Percentiles rank a stretch among this genome's conserved stretches.
Evolutionary conservation across 2,329 filamentous ascomycete species (phyloP).

Genomic region (Periconia digitata): DNA sequence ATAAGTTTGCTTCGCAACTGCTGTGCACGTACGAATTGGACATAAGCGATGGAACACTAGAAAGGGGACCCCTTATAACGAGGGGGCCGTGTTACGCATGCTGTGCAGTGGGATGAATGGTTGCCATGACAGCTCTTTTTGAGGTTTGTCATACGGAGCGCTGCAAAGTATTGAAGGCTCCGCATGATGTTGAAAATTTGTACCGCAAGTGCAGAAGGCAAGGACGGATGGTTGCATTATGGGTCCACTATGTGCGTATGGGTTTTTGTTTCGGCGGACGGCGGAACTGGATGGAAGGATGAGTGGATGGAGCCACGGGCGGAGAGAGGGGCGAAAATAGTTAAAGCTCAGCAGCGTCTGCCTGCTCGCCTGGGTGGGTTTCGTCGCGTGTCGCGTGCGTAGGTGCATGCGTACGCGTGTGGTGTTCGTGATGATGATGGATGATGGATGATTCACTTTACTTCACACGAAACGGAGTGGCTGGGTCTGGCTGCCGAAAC

Average conservation of each 20-base stretch:
- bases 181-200: constrained; percentile 23
- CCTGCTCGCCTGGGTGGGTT: constrained; percentile 19
- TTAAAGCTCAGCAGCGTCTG: no score
- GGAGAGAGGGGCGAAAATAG: constrained; percentile 26
- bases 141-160: constrained; percentile 23
- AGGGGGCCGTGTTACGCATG: constrained; percentile 18
- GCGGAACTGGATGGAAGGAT: no score
- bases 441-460: constrained; percentile 11
- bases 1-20: constrained; percentile 34
- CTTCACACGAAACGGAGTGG: constrained; percentile 23
- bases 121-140: constrained; percentile 19
- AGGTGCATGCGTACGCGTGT: constrained; percentile 33
- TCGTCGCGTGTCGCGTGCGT: constrained; percentile 34
- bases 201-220: constrained; percentile 20
- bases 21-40: constrained; percentile 23
- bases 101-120: constrained; percentile 17
- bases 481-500: constrained; percentile 16
- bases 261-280: constrained; percentile 17
- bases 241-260: constrained; percentile 25
- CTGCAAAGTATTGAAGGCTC: constrained; percentile 9
- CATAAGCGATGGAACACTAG: constrained; percentile 23
- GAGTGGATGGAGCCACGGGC: constrained; percentile 25
- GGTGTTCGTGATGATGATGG: constrained; percentile 33
- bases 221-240: constrained; percentile 14
- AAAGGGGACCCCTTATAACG: constrained; percentile 19